Evolutionary conservation across 352 stramenopile species (phyloP), one percentile per base, ranked within the genome.

Genomic region (Globisporangium mamillatum): DNA sequence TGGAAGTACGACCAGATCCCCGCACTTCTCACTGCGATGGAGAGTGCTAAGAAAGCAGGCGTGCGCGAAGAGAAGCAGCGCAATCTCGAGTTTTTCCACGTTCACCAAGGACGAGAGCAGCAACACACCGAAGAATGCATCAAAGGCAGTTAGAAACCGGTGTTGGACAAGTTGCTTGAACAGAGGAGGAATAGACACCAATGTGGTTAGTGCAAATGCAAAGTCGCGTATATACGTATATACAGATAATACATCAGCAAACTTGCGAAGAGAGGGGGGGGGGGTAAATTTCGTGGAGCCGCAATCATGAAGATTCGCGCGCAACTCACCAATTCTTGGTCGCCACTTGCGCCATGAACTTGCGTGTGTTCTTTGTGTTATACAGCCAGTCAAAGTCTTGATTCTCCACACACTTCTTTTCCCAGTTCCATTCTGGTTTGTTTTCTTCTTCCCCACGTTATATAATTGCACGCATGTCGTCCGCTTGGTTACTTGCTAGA

Each of bases 31-130:
- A 32, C 14, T 52, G 65, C 61, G 24, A 71, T 90, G 3, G 52
- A 72, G 2, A 20, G 27, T 0, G 65, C 73, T 12, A 78, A 77
- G 59, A 24, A 61, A 0, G 32, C 73, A 10, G 83, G 69, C 0
- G 72, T 76, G 14, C 32, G 71, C 24, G 84, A 92, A 60, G 84
- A 92, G 56, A 75, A 80, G 52, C 77, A 84, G 27, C 73, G 82
- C 20, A 92, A 90, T 65, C 79, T 92, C 55, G 84, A 92, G 68
- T 90, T 92, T 70, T 86, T 76, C 69, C 82, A 92, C 67, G 73
- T 86, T 2, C 76, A 82, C 27, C 52, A 63, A 61, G 27, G 50
- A 9, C 22, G 41, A 22, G 3, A 63, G n/a, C 32, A 59, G 25
- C 27, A 61, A 22, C 18, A 36, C 32, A 36, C 32, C 41, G 54